phyloP scores from a whole-genome alignment of 73 alveolate genomes.

The Halteria grandinella region DNA sequence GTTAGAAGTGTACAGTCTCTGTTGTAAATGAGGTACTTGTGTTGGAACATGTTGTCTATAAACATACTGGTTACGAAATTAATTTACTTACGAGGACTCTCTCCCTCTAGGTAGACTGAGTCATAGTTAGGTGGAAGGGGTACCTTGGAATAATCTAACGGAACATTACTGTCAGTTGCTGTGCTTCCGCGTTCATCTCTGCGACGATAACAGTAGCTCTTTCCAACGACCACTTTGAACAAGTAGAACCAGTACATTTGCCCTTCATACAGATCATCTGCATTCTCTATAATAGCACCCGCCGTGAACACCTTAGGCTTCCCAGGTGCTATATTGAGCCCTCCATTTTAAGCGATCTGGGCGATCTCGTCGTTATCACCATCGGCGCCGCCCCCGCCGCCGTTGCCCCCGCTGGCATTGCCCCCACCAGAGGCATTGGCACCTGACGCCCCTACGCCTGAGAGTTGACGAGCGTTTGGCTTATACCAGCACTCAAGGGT shows the following conservation, averaged over 20 bases:
- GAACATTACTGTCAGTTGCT: too few species aligned
- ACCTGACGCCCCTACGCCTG: too few species aligned
- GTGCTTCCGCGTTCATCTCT: too few species aligned
- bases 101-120: slow-evolving; percentile 22
- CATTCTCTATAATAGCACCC: slow-evolving; percentile 37
- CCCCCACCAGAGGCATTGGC: too few species aligned
- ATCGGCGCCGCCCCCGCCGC: too few species aligned
- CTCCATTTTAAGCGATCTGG: neutral
- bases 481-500: slow-evolving; percentile 42
- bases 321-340: neutral
- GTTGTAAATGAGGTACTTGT: slow-evolving; percentile 25
- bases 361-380: slow-evolving; percentile 26
- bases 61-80: neutral
- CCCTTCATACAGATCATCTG: slow-evolving; percentile 34
- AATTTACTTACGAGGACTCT: slow-evolving; percentile 20
- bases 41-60: slow-evolving; percentile 17
- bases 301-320: slow-evolving; percentile 30
- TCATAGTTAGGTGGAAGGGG: slow-evolving; percentile 25
- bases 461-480: slow-evolving; percentile 7
- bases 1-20: slow-evolving; percentile 29
- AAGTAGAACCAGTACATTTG: slow-evolving; percentile 14
- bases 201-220: slow-evolving; percentile 18
- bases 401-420: too few species aligned
- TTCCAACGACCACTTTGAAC: slow-evolving; percentile 41
- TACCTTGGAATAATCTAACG: neutral